Percentiles rank a stretch among this genome's conserved stretches.
Conservation (phyloP, 495 filamentous ascomycete species). For the Venustampulla echinocandica region DNA sequence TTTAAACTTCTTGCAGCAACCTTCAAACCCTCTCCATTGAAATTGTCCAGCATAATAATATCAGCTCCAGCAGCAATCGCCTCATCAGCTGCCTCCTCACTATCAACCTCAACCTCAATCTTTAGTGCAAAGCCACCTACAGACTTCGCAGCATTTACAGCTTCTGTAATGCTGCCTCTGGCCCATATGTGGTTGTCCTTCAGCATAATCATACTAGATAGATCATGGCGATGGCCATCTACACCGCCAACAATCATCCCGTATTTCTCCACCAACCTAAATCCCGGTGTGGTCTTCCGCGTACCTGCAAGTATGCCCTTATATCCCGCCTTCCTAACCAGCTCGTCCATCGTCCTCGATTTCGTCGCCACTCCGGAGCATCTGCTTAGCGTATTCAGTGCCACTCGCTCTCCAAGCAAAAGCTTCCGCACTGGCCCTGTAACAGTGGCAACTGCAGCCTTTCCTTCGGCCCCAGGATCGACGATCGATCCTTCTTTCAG, state of each 20-base stretch:
- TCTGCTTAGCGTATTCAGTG: slow-evolving; percentile 81
- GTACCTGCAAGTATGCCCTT: slow-evolving; percentile 84
- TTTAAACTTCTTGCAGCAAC: slow-evolving; percentile 63
- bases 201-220: slow-evolving; percentile 93
- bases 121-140: slow-evolving; percentile 85
- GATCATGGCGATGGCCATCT: slow-evolving; percentile 84
- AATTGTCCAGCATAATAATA: slow-evolving; percentile 97
- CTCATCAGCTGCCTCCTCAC: slow-evolving; percentile 78
- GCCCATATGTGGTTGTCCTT: slow-evolving; percentile 98
- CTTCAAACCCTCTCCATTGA: slow-evolving; percentile 65
- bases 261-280: slow-evolving; percentile 95
- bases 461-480: slow-evolving; percentile 43
- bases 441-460: slow-evolving; percentile 66
- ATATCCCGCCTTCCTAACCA: slow-evolving; percentile 57
- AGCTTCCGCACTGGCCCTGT: slow-evolving; percentile 76
- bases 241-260: slow-evolving; percentile 89
- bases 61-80: slow-evolving; percentile 87
- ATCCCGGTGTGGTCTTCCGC: slow-evolving; percentile 92
- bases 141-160: slow-evolving; percentile 73
- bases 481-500: slow-evolving; percentile 63
- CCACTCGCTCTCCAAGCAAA: slow-evolving; percentile 86
- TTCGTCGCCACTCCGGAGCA: slow-evolving; percentile 88
- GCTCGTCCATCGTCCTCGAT: slow-evolving; percentile 40
- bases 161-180: slow-evolving; percentile 66
- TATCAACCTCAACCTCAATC: slow-evolving; percentile 91